phyloP scores from a whole-genome alignment of 1,139 yeast species.

The Kodamaea fungicola region DNA sequence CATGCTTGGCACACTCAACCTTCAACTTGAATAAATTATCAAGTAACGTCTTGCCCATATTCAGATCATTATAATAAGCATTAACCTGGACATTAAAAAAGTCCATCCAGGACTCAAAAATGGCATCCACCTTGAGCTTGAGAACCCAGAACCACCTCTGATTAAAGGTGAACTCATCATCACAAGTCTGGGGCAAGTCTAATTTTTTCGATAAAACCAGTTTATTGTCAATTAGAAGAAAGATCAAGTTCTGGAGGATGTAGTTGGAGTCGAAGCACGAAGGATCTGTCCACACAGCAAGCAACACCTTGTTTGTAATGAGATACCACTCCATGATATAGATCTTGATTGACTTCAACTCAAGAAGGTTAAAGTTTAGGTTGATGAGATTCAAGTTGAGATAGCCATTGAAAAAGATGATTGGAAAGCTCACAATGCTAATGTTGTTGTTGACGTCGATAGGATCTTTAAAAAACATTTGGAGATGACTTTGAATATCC shows the following conservation, averaged over 20 bases:
- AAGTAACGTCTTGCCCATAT: slow-evolving; percentile 7
- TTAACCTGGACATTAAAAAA: slow-evolving; percentile 13
- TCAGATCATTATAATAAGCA: slow-evolving; percentile 5
- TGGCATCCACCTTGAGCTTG: slow-evolving; percentile 22
- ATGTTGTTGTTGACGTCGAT: slow-evolving; percentile 22
- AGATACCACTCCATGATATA: slow-evolving; percentile 40
- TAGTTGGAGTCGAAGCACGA: slow-evolving; percentile 15
- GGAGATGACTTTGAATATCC: slow-evolving; percentile 8
- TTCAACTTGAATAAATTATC: slow-evolving; percentile 16
- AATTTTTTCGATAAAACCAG: slow-evolving; percentile 10
- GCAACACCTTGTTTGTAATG: slow-evolving; percentile 31
- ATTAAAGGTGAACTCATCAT: slow-evolving; percentile 22
- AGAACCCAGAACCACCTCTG: slow-evolving; percentile 27
- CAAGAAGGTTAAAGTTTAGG: slow-evolving; percentile 12
- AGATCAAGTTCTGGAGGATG: slow-evolving; percentile 14
- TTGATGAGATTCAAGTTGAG: slow-evolving; percentile 16
- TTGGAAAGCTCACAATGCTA: slow-evolving; percentile 41
- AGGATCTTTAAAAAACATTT: slow-evolving; percentile 12
- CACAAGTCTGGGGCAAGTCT: slow-evolving; percentile 5
- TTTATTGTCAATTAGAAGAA: slow-evolving; percentile 15
- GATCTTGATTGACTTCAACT: slow-evolving; percentile 12
- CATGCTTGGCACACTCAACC: slow-evolving; percentile 13
- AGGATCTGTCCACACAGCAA: slow-evolving; percentile 15
- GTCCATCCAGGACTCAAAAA: slow-evolving; percentile 26
- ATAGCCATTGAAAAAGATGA: slow-evolving; percentile 34